Evolutionary conservation across 345 rosid genomes (phyloP), one percentile per base, ranked within the genome.

Genomic region (Gossypium arboreum): DNA sequence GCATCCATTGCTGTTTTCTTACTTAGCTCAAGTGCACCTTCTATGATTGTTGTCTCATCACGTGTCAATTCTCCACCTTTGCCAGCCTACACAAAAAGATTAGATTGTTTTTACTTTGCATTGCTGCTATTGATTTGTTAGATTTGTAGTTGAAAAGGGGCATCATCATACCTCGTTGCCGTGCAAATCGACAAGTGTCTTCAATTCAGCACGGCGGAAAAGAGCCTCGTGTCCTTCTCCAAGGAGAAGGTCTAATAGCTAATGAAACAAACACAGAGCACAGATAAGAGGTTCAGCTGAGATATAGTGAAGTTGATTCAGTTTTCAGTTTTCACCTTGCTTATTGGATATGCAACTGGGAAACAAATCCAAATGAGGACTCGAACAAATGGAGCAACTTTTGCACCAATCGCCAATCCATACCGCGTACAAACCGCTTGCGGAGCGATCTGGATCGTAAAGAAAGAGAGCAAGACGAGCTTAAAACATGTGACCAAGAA

Each of bases 1-100:
- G 94, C 90, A 79, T 85, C 84, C 16, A 84, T 72, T 55, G 89
- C 89, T 71, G 87, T 86, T 76, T 90, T 88, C 76, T 79, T 86
- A 74, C 75, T 71, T 61, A 88, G 94, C 75, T 85, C 88, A 60
- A 90, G 90, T 62, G 92, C 94, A 73, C 92, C 94, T 2, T 87
- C 78, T 60, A 90, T 88, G 25, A 90, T 90, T n/a, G 90, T 90
- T 7, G 94, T 90, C 84, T 90, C 94, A 59, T 90, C 90, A 25
- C 69, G 85, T 2, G 94, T 88, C 74, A 88, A 52, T 78, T 90
- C 92, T 54, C 94, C 92, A 34, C 94, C 94, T 84, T 90, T 90
- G 29, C 92, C 94, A 20, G 92, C 94, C 94, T 90, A 59, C 65
- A 20, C 5, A 64, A 64, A 65, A 60, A 65, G 10, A 29, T 34